Evolutionary conservation across 2,329 filamentous ascomycete species (phyloP).

Genomic region (Venturia nashicola): DNA sequence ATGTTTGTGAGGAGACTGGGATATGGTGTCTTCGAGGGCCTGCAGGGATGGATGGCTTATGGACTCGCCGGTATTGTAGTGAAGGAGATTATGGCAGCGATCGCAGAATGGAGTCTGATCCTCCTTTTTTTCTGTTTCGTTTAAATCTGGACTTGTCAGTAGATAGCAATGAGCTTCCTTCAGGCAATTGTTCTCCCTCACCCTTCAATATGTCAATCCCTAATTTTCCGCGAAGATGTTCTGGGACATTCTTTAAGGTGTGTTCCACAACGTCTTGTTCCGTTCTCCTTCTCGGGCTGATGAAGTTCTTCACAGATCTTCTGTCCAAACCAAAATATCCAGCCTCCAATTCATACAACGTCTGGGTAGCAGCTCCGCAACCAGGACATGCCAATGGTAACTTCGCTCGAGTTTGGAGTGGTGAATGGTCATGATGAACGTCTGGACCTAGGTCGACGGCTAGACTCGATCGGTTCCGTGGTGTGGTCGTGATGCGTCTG

Average conservation of each 20-base stretch:
- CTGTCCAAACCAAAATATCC: slow-evolving; percentile 44
- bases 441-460: not conserved
- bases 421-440: not conserved
- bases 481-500: not conserved
- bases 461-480: not conserved
- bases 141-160: not conserved
- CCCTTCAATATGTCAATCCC: slow-evolving; percentile 16
- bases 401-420: slow-evolving; percentile 5
- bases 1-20: slow-evolving; percentile 75
- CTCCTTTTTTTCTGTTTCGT: slow-evolving; percentile 9
- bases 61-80: slow-evolving; percentile 59
- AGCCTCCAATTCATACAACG: slow-evolving; percentile 38
- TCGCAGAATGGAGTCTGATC: slow-evolving; percentile 55
- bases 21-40: slow-evolving; percentile 70
- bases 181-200: not conserved
- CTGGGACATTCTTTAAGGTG: slow-evolving; percentile 20
- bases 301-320: slow-evolving; percentile 32
- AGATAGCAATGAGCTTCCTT: too few relatives aligned
- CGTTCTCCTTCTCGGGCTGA: slow-evolving; percentile 14
- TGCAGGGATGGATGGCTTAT: slow-evolving; percentile 74
- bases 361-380: slow-evolving; percentile 50
- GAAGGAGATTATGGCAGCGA: slow-evolving; percentile 69
- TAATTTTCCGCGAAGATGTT: slow-evolving; percentile 19
- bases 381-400: slow-evolving; percentile 47
- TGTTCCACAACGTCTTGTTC: slow-evolving; percentile 26